Percentiles rank a stretch among this genome's conserved stretches.
Conservation (phyloP, 2,329 filamentous ascomycete species). For the Cladosporium sp. region DNA sequence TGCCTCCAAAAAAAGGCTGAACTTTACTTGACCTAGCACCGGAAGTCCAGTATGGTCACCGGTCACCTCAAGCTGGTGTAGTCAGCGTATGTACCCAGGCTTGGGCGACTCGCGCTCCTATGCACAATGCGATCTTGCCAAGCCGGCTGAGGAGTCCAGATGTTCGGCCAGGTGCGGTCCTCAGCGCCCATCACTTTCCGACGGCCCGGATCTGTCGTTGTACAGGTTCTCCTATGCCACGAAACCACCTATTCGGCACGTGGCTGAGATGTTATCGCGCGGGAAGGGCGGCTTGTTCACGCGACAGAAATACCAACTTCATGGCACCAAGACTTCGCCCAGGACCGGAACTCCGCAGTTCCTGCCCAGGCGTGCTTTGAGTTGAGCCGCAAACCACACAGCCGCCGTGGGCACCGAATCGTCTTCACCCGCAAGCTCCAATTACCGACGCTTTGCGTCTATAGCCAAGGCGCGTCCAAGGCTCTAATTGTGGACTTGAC, state of each 20-base stretch:
- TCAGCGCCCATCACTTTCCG: too few relatives aligned
- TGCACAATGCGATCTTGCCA: background rate
- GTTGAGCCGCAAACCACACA: background rate
- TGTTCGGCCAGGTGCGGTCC: too few relatives aligned
- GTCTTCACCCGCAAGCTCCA: background rate
- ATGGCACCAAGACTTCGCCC: background rate
- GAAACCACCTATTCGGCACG: too few relatives aligned
- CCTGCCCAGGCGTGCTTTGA: slow-evolving; percentile 1
- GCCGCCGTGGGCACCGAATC: background rate
- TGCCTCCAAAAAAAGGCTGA: background rate
- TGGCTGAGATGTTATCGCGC: too few relatives aligned
- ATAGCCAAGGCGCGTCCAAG: background rate
- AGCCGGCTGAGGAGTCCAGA: background rate
- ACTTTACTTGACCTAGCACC: background rate
- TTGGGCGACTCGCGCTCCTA: background rate
- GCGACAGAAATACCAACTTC: background rate
- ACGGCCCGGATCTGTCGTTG: too few relatives aligned
- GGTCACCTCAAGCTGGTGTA: background rate
- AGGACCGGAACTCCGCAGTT: slow-evolving; percentile 5
- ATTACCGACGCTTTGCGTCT: background rate
- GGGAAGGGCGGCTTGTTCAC: background rate
- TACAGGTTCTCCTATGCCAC: too few relatives aligned
- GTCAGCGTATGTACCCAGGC: background rate
- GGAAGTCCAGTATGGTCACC: background rate
- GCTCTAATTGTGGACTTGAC: background rate